Conservation (phyloP, 768 basidiomycete species). For the Mycena vitilis region DNA sequence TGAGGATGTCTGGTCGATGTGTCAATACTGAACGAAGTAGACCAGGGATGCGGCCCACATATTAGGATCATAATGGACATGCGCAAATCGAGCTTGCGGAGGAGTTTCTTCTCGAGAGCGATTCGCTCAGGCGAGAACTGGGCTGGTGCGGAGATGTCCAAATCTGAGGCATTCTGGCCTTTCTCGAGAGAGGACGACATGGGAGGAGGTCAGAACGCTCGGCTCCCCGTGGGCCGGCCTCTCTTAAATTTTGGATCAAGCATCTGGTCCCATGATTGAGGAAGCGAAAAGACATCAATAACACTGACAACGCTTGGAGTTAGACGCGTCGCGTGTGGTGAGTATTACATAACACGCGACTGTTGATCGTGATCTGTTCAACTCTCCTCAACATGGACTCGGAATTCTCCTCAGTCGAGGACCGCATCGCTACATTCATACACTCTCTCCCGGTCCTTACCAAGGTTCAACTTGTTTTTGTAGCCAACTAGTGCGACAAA, state of each 20-base stretch:
- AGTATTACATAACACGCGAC: too few species aligned
- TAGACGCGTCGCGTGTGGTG: too few species aligned
- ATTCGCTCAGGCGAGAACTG: slow-evolving; percentile 44
- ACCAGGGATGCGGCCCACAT: slow-evolving; percentile 40
- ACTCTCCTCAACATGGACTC: background rate
- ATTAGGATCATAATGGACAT: slow-evolving; percentile 66
- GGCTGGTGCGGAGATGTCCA: background rate
- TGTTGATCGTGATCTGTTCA: background rate
- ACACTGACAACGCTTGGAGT: background rate
- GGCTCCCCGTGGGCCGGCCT: background rate
- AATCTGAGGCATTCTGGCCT: slow-evolving; percentile 25
- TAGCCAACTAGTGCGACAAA: too few species aligned
- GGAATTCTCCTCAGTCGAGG: slow-evolving; percentile 32
- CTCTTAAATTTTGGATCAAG: background rate
- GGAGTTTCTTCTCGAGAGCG: slow-evolving; percentile 62
- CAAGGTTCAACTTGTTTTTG: background rate
- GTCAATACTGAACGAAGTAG: background rate
- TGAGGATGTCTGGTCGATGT: slow-evolving; percentile 58
- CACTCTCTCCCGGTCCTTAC: slow-evolving; percentile 57
- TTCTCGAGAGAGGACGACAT: slow-evolving; percentile 33
- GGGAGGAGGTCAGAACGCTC: background rate
- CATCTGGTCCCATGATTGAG: slow-evolving; percentile 8
- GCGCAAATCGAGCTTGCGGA: slow-evolving; percentile 66
- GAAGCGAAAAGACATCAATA: too few species aligned
- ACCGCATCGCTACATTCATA: slow-evolving; percentile 53